Base-by-base conservation (phyloP, 2,329 filamentous ascomycete species). In the Amylocarpus encephaloides region DNA sequence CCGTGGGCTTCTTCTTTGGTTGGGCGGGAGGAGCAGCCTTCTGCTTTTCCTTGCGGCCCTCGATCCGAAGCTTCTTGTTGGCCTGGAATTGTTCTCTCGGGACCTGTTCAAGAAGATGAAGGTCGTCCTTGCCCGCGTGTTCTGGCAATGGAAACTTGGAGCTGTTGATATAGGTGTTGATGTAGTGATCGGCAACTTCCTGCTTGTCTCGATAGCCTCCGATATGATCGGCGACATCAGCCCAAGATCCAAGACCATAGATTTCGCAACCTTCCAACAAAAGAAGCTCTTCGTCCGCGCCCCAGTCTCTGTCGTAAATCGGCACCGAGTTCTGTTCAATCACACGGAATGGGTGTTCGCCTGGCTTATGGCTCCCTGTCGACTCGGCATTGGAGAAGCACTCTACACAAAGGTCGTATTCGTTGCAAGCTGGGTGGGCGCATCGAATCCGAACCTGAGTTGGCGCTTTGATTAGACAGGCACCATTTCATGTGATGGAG, bases 321-420 rank as follows among this genome's bases (percentile, higher is more conserved):
- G 93, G 93, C 44, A 98, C 95, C 0, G 92, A 96, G 66, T 98
- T 95, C 64, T 97, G 93, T 68, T 98, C 93, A 58, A 98, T 96
- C 32, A 98, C 93, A 56, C 88, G 86, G 68, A 85, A 98, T 12
- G 88, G 76, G 70, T 98, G 93, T 11, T 86, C 87, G 5, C 83
- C 78, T 6, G 93, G 92, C 59, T 94, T 84, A 68, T 98, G 93
- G 49, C 86, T 83, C 61, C 88, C 87, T 55, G 88, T 88, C 41
- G 79, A 76, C 62, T 88, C 81, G 56, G 89, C 92, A 58, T 86
- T 83, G 32, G 88, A 79, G 69, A 98, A 98, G 70, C 93, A 98
- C 48, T 88, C 85, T 34, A 98, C 93, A 67, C 93, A 98, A 46
- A 98, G 83, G 67, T 98, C 93, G 68, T 96, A 98, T 64, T 98